Base-by-base conservation (phyloP, 306 rosid genomes). In the Cucurbita argyrosperma region DNA sequence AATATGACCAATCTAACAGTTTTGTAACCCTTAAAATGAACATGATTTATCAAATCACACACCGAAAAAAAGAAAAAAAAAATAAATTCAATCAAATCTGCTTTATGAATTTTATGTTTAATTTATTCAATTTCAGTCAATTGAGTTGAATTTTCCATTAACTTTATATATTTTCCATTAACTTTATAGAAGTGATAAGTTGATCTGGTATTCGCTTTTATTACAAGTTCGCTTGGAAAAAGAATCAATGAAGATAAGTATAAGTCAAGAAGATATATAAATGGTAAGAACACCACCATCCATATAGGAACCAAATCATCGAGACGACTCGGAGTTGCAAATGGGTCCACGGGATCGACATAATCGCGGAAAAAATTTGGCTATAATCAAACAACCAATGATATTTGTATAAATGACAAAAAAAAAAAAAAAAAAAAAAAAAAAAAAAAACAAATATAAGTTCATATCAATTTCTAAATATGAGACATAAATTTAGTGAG, bases 401-500 rank as follows among this genome's bases (percentile, higher is more conserved):
- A 47, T 68, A 68, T 68, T 68, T 68, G 54, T 68, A 68, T 47
- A 64, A 64, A 42, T 64, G 43, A 50, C 6, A 5, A 14, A 8
- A 16, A 37, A n/a, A 16, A 30, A 30, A 30, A 30, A 30, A 30
- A 30, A 3, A 64, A 37, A n/a, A 16, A 30, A 30, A 30, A 30
- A 30, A 30, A 30, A 3, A 8, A 64, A 42, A 39, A n/a, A 40
- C 15, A 64, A 64, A 42, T 39, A 64, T 26, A 47, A 68, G 56
- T 47, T 68, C 74, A 68, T 68, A 46, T 43, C 74, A 68, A 46
- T 68, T 68, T 68, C 43, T 68, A 47, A 47, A 47, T 68, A 47
- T 68, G 18, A 47, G 1, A 42, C 57, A 47, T 47, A 47, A 47
- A 68, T 68, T 47, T 21, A 47, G 42, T 47, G 74, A 46, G 42